Conservation (phyloP, 352 stramenopile genomes). For the Globisporangium sylvaticum region DNA sequence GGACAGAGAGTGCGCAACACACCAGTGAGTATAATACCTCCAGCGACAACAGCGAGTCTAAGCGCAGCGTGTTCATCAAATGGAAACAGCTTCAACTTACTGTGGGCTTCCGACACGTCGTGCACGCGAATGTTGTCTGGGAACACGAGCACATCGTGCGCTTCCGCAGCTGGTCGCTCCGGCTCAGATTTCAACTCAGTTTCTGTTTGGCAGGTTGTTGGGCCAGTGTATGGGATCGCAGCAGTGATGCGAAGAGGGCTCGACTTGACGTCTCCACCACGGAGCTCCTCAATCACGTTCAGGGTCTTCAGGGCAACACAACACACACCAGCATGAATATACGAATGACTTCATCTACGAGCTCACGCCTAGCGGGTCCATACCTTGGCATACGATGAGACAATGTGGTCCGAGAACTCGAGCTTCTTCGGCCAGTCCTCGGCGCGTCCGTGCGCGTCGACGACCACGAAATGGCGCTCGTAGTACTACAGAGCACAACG, state of each 20-base stretch:
- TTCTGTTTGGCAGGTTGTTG: conserved; percentile 3
- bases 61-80: too few relatives aligned
- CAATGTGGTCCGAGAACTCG: conserved; percentile 60
- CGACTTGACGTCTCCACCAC: conserved; percentile 29
- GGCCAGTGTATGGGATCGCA: conserved; percentile 40
- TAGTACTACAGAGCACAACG: conserved; percentile 29
- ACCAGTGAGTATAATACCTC: too few relatives aligned
- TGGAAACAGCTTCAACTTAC: conserved; percentile 28
- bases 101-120: conserved; percentile 37
- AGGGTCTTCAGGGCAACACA: conserved; percentile 16
- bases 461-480: conserved; percentile 52
- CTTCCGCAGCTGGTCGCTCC: neutral
- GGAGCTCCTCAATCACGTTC: conserved; percentile 23
- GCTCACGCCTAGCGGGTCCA: neutral
- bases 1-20: neutral
- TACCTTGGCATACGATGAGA: conserved; percentile 41
- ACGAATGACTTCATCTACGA: neutral
- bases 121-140: conserved; percentile 59
- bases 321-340: neutral
- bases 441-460: conserved; percentile 39
- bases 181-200: too few relatives aligned
- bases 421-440: conserved; percentile 65
- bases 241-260: conserved; percentile 46
- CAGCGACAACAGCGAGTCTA: too few relatives aligned
- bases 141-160: conserved; percentile 69